Base-by-base conservation (phyloP, 805 yeast species). In the Candida maltosa region DNA sequence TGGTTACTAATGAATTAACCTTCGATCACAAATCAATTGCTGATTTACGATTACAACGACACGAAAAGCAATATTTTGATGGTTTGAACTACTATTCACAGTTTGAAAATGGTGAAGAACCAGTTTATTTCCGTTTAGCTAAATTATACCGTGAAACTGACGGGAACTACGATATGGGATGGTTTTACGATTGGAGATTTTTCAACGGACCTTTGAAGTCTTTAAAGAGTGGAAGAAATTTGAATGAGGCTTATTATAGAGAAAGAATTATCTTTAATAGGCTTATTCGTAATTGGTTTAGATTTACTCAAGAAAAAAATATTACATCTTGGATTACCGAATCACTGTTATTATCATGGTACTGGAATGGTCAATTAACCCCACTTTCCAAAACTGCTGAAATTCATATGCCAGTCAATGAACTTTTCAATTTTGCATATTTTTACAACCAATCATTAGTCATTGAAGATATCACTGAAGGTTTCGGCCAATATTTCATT, bases 121-220 rank as follows among this genome's bases (percentile, higher is more conserved):
- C 59, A 6, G 65, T 66, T 26, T 60, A 66, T 34, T 69, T 66
- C 47, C 51, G 53, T 27, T 47, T 52, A 51, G 60, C 62, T 1
- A 42, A 55, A 6, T 42, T 59, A 25, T 37, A 38, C n/a, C 44
- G 45, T 10, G 44, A 45, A n/a, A 43, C 45, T 8, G 62, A 57
- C 31, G 56, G 52, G 37, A 40, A 58, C 20, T 52, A 50, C 12
- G 74, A 69, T 42, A 63, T 66, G 39, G 77, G 77, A 19, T 68
- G 69, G 51, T 83, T 78, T 49, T 73, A 75, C 42, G 84, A 78
- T 49, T 69, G 67, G 62, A 54, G 81, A 32, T 78, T 78, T 40
- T 78, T 74, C 58, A 69, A 69, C 42, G 82, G 80, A 12, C 64
- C 75, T 2, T 58, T 78, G 41, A 75, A 74, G 39, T 65, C 62